phyloP scores from a whole-genome alignment of 2,329 filamentous ascomycete species.

The Venturia effusa region DNA sequence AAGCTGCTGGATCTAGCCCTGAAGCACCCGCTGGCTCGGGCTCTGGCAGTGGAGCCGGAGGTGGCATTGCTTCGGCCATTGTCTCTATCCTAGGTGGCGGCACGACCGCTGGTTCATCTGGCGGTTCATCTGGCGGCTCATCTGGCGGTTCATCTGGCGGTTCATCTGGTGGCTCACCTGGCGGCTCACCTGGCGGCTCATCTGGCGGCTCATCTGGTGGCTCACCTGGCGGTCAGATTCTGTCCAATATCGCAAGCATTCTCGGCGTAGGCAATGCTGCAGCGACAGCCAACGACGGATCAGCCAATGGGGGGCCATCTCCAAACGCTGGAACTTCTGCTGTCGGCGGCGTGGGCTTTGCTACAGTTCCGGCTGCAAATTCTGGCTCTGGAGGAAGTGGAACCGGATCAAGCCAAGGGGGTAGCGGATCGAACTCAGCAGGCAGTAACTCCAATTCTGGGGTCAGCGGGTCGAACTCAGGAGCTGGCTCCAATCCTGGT shows the following conservation, averaged over 20 bases:
- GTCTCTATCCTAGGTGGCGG: conserved; percentile 12
- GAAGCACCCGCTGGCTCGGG: conserved; percentile 5
- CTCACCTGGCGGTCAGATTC: background rate
- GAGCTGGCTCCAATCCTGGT: conserved; percentile 12
- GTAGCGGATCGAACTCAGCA: background rate
- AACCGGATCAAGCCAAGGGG: background rate
- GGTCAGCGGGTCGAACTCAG: too few species aligned
- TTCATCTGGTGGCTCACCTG: background rate
- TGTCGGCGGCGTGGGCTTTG: background rate
- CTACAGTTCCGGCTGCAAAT: conserved; percentile 1
- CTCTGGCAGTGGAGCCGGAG: conserved; percentile 10
- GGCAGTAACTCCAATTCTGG: conserved; percentile 12
- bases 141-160: background rate
- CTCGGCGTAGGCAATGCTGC: background rate
- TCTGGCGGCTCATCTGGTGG: conserved; percentile 11
- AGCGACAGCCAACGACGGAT: background rate
- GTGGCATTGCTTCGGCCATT: conserved; percentile 7
- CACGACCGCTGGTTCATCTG: conserved; percentile 6
- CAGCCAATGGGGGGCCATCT: background rate
- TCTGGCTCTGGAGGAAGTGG: conserved; percentile 3
- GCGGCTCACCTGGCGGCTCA: background rate
- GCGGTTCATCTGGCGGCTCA: background rate
- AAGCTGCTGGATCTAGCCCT: background rate
- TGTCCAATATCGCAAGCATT: background rate
- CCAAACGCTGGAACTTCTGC: background rate